Evolutionary conservation across 768 basidiomycete species (phyloP).

Genomic region (Favolaschia claudopus): DNA sequence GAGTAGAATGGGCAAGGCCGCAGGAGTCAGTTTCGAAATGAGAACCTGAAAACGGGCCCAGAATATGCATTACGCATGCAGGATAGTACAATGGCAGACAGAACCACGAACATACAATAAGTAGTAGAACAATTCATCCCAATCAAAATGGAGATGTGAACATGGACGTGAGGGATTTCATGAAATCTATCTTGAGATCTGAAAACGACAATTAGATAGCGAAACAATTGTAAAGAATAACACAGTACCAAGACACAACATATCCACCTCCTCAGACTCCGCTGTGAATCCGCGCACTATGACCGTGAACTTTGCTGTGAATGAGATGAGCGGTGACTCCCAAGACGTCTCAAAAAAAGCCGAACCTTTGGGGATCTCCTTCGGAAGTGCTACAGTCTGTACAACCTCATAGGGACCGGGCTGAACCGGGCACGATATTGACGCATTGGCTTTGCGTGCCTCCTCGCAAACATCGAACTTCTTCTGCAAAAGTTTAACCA

Average conservation of each 20-base stretch:
- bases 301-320: constrained; percentile 84
- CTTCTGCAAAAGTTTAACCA: constrained; percentile 88
- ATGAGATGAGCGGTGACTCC: constrained; percentile 10
- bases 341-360: not conserved
- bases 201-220: not conserved
- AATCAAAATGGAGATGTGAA: constrained; percentile 36
- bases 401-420: constrained; percentile 73
- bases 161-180: constrained; percentile 46
- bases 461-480: constrained; percentile 91
- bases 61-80: too few relatives aligned
- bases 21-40: too few relatives aligned
- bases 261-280: constrained; percentile 73
- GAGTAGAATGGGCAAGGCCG: too few relatives aligned
- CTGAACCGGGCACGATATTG: constrained; percentile 85
- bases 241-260: constrained; percentile 70
- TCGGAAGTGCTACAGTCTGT: constrained; percentile 88
- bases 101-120: not conserved
- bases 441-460: constrained; percentile 82
- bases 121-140: constrained; percentile 27
- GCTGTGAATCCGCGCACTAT: constrained; percentile 72
- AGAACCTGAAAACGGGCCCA: too few relatives aligned
- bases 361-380: constrained; percentile 86
- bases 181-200: constrained; percentile 81
- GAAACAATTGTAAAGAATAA: not conserved
- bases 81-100: not conserved